Evolutionary conservation across 768 basidiomycete genomes (phyloP).

Genomic region (Boletus tomentosulus): DNA sequence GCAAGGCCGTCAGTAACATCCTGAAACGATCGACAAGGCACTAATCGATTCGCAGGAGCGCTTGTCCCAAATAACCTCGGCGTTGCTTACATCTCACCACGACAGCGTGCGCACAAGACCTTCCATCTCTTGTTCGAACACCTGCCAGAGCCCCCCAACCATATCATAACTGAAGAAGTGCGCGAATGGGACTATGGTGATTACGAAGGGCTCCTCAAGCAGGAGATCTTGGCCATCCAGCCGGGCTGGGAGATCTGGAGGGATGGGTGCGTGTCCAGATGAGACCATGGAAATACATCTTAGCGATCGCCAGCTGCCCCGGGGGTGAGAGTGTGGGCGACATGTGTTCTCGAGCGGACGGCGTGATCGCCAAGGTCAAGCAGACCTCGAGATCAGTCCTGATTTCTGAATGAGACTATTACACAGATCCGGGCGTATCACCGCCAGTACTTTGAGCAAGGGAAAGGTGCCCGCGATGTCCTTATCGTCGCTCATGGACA

Average conservation of each 20-base stretch:
- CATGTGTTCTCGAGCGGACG: conserved; percentile 77
- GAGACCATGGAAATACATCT: not conserved
- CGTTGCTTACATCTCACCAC: conserved; percentile 80
- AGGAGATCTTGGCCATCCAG: conserved; percentile 66
- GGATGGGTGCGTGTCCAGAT: conserved; percentile 54
- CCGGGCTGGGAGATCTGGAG: conserved; percentile 79
- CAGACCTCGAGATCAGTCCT: conserved; percentile 4
- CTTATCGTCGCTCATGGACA: conserved; percentile 91
- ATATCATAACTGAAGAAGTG: conserved; percentile 59
- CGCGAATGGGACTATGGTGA: conserved; percentile 92
- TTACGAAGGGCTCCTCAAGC: conserved; percentile 77
- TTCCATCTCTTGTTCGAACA: conserved; percentile 75
- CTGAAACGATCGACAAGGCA: not conserved
- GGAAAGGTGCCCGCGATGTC: conserved; percentile 67
- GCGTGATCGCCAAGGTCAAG: conserved; percentile 63
- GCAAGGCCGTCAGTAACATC: conserved; percentile 57
- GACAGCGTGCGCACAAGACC: conserved; percentile 78
- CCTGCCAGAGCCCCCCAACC: conserved; percentile 42
- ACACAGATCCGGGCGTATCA: conserved; percentile 70
- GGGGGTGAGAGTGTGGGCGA: conserved; percentile 81
- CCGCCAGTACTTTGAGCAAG: conserved; percentile 62
- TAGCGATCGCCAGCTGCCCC: conserved; percentile 57
- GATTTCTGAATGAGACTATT: conserved; percentile 3
- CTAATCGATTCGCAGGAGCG: conserved; percentile 41
- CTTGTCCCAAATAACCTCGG: conserved; percentile 79